Evolutionary conservation across 345 rosid genomes (phyloP).

Genomic region (Citrus cavaleriei): DNA sequence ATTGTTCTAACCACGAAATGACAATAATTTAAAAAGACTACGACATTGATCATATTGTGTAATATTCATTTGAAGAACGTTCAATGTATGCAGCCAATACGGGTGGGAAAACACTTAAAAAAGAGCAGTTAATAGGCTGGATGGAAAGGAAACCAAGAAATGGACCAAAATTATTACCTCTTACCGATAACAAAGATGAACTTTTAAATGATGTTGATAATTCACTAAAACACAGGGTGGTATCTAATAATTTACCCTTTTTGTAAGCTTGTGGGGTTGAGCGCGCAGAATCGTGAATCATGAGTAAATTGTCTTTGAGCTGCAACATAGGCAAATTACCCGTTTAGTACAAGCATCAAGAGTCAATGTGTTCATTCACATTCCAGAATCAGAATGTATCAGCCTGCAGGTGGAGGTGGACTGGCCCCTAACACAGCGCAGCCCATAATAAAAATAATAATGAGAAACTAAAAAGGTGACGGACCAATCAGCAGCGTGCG

Average conservation of each 20-base stretch:
- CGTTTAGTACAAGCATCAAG: not conserved
- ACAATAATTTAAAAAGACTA: not conserved
- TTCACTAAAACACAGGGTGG: not conserved
- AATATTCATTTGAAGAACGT: not conserved
- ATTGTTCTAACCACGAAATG: too few relatives aligned
- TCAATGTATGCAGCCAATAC: not conserved
- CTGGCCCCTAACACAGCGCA: too few relatives aligned
- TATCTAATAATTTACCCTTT: not conserved
- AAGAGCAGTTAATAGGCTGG: not conserved
- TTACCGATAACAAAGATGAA: not conserved
- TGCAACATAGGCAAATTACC: not conserved
- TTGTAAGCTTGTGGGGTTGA: not conserved
- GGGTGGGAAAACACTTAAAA: not conserved
- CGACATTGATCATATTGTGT: not conserved
- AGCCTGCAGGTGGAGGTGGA: too few relatives aligned
- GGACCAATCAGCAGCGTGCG: conserved; percentile 7
- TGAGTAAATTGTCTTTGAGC: not conserved
- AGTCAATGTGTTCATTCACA: not conserved
- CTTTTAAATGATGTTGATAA: not conserved
- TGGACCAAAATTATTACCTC: too few relatives aligned
- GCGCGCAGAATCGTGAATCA: too few relatives aligned
- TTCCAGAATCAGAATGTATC: not conserved
- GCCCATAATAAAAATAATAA: too few relatives aligned
- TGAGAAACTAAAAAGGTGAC: not conserved
- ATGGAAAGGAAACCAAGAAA: too few relatives aligned